Evolutionary conservation across 345 rosid species (phyloP), one percentile per base, ranked within the genome.

Genomic region (Ailanthus altissimus): DNA sequence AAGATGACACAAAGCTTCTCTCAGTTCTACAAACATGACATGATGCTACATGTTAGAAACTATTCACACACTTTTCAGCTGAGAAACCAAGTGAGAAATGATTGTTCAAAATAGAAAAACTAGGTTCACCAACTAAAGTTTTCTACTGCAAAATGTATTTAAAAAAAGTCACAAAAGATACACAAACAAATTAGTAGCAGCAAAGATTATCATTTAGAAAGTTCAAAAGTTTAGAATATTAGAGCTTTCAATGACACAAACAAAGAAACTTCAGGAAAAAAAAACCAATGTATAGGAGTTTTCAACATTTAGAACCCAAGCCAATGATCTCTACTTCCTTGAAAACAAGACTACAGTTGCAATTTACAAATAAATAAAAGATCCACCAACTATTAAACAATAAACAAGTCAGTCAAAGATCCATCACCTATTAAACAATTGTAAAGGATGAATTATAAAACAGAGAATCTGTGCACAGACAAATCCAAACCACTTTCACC

Each of bases 361-460:
- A 50, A 40, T 13, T 64, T 21, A n/a, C n/a, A 47, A 32, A 67
- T 26, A 51, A n/a, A 20, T 64, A 46, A 53, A 75, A 23, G 78
- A 75, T 51, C 53, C 72, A 64, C 56, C 49, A 75, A 3, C 78
- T 21, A 75, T 65, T 50, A 75, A 64, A 65, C 25, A 64, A 75
- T 51, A 59, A 23, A 51, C 46, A 62, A 74, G 56, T 43, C 51
- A 75, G 63, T 75, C 51, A 65, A 75, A 53, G 72, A 75, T 64
- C 78, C 72, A 50, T 43, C 60, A 75, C 5, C 78, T 14, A 75
- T 25, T 8, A 75, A 64, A 25, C 18, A 51, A 65, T 32, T 51
- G 64, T 5, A 64, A 64, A 23, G 6, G 14, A 75, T 10, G 47
- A 40, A 5, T 60, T 61, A 47, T 20, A n/a, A 26, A 49, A 49